These are phyloP conservation scores for Blastobotrys terrestris DNA, from an alignment of 805 yeast species.

Conservation along the genomic window DNA sequence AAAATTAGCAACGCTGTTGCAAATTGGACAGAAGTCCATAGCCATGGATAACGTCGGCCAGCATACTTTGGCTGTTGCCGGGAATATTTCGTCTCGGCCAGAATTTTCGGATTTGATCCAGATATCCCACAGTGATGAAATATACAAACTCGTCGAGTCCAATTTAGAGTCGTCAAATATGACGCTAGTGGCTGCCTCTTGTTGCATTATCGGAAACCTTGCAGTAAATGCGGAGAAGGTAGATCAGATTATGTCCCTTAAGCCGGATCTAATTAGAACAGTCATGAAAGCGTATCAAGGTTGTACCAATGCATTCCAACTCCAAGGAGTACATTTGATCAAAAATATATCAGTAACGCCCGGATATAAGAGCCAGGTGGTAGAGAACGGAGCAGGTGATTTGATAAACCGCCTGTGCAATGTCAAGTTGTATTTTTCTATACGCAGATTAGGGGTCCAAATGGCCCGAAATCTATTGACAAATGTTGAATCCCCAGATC, in stretches of 20 bases:
- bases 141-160: not conserved
- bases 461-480: slow-evolving; percentile 10
- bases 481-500: not conserved
- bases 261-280: slow-evolving; percentile 1
- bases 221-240: slow-evolving; percentile 5
- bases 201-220: slow-evolving; percentile 14
- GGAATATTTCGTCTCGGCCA: slow-evolving; percentile 4
- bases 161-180: not conserved
- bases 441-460: slow-evolving; percentile 12
- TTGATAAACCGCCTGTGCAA: slow-evolving; percentile 10
- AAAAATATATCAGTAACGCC: slow-evolving; percentile 8
- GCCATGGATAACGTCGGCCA: not conserved
- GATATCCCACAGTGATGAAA: not conserved
- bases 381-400: slow-evolving; percentile 6
- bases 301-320: slow-evolving; percentile 10
- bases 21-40: not conserved
- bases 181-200: not conserved
- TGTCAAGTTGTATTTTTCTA: slow-evolving; percentile 5
- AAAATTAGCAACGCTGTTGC: not conserved
- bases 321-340: slow-evolving; percentile 18
- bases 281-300: slow-evolving; percentile 1
- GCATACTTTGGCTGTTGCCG: not conserved
- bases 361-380: not conserved
- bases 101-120: slow-evolving; percentile 1
- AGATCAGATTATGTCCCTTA: not conserved